These are phyloP conservation scores for Fusarium sp. DNA, from an alignment of 2,329 filamentous ascomycete genomes.

Conservation along the genomic window DNA sequence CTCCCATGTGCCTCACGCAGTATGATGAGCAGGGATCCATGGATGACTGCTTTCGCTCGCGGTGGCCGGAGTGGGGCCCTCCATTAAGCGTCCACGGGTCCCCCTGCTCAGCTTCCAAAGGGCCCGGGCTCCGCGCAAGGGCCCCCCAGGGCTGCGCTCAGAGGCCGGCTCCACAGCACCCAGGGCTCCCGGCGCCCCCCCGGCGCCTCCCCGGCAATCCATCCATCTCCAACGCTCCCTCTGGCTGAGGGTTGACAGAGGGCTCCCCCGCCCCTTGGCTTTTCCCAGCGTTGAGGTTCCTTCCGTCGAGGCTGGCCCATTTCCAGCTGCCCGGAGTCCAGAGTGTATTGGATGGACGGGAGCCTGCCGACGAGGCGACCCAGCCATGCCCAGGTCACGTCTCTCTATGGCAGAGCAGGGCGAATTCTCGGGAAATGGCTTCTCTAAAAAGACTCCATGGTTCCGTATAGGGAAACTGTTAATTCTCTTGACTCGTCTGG, in stretches of 20 bases:
- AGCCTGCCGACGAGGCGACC: constrained; percentile 25
- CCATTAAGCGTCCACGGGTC: constrained; percentile 25
- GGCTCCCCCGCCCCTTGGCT: constrained; percentile 9
- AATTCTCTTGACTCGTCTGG: constrained; percentile 33
- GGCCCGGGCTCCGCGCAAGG: constrained; percentile 31
- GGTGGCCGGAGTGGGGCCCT: constrained; percentile 35
- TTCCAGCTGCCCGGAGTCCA: constrained; percentile 17
- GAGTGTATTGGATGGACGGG: constrained; percentile 9
- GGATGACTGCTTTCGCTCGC: constrained; percentile 18
- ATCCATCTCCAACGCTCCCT: constrained; percentile 22
- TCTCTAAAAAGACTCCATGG: constrained; percentile 4
- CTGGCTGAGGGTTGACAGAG: background rate
- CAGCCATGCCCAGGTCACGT: background rate
- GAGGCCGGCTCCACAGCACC: constrained; percentile 16
- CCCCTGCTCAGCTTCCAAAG: constrained; percentile 26
- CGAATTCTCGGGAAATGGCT: constrained; percentile 16
- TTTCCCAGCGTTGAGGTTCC: constrained; percentile 21
- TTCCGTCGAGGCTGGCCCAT: constrained; percentile 10
- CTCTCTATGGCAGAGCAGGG: background rate
- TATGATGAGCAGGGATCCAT: constrained; percentile 3
- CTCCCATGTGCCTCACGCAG: background rate
- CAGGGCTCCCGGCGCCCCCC: constrained; percentile 16
- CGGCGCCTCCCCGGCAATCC: constrained; percentile 22
- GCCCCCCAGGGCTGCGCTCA: constrained; percentile 27
- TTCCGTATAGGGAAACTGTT: constrained; percentile 20